Conservation (phyloP, 2,329 filamentous ascomycete genomes). For the Aspergillus tanneri region DNA sequence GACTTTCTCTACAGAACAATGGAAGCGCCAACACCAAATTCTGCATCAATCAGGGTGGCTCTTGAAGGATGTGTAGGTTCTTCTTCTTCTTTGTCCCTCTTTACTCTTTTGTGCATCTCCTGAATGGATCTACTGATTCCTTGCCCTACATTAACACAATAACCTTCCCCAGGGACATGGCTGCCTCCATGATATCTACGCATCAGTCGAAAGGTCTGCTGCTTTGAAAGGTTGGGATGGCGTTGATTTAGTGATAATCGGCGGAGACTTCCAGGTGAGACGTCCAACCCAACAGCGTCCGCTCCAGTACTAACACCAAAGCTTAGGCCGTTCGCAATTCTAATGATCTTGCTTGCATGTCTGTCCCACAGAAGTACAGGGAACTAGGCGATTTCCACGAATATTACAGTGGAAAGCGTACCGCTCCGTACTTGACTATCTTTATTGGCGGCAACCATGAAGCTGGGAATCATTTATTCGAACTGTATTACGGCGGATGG, state of each 20-base stretch:
- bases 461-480: constrained; percentile 83
- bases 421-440: constrained; percentile 82
- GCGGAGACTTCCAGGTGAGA: constrained; percentile 85
- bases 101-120: neutral
- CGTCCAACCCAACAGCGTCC: neutral
- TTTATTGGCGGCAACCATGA: constrained; percentile 97
- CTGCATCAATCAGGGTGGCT: constrained; percentile 63
- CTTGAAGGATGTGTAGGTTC: constrained; percentile 78
- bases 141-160: constrained; percentile 11
- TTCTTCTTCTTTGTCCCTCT: too few species aligned
- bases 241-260: constrained; percentile 89
- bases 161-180: constrained; percentile 71
- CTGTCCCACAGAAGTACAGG: constrained; percentile 84
- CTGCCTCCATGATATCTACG: constrained; percentile 86
- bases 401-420: constrained; percentile 79
- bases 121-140: neutral
- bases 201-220: constrained; percentile 68
- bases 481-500: constrained; percentile 96
- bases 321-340: constrained; percentile 79
- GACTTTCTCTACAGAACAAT: constrained; percentile 9
- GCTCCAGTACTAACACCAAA: constrained; percentile 11
- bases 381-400: constrained; percentile 87
- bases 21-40: constrained; percentile 6
- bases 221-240: constrained; percentile 71
- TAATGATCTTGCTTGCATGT: constrained; percentile 82